Base-by-base conservation (phyloP, 805 yeast species). In the Zygoascus tannicola region DNA sequence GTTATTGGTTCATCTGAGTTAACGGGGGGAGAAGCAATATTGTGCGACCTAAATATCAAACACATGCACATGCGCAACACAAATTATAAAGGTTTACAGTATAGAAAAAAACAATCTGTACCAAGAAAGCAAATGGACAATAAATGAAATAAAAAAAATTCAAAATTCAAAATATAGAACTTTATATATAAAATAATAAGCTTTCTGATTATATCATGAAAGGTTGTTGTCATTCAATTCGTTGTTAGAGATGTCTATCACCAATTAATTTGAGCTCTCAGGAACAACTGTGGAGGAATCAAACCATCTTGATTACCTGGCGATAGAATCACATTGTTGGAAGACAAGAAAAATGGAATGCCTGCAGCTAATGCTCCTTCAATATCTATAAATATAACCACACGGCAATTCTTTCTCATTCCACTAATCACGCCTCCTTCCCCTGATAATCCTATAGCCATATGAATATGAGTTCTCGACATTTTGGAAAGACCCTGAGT, bases 401-500 rank as follows among this genome's bases (percentile, higher is more conserved):
- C 15, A 22, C 67, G 57, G 44, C 78, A 64, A 34, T 68, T 65
- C n/a, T 60, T 52, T 41, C 97, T 68, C 67, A 86, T 75, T 0
- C 97, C 97, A 48, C 88, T 78, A 12, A 81, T 68, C 12, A 80
- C 80, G 14, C 63, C 58, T 3, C 59, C 57, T 3, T 67, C 66
- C 2, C 68, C 64, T 1, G 76, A 71, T 7, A 75, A 52, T 10
- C 80, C 80, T 1, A 75, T 65, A 0, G 97, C 85, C 58, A 90
- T 70, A 63, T 92, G 98, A 15, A 92, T 76, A 59, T 92, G 97
- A 51, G 81, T 81, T 54, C 98, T 67, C 26, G 60, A 64, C 95
- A 87, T 85, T 47, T 63, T 68, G 14, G 71, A 70, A 20, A 92
- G 63, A 0, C 85, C 87, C 0, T 77, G 77, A 3, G 69, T 52